phyloP scores from a whole-genome alignment of 371 early-diverging fungal genomes.

The Mortierella sp. region DNA sequence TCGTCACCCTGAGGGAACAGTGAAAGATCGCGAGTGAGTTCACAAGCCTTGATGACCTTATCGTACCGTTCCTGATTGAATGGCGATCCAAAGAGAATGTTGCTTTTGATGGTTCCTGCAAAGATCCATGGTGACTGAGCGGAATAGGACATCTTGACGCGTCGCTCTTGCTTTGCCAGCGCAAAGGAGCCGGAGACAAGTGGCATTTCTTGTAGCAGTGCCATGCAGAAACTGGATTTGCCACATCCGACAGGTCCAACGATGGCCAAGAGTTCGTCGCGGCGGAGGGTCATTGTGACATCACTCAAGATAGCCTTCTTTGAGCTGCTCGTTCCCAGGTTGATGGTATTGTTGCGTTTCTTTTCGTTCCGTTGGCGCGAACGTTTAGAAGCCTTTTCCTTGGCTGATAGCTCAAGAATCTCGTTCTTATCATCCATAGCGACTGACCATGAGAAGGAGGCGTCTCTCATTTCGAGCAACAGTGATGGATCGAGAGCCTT shows the following conservation, averaged over 20 bases:
- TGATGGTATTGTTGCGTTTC: constrained; percentile 6
- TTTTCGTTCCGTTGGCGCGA: constrained; percentile 1
- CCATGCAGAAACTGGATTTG: constrained; percentile 57
- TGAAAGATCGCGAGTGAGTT: constrained; percentile 66
- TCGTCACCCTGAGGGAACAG: constrained; percentile 70
- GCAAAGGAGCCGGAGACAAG: constrained; percentile 68
- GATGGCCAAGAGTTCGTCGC: constrained; percentile 55
- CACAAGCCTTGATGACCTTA: constrained; percentile 56
- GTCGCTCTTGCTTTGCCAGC: constrained; percentile 19
- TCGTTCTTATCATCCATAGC: constrained; percentile 27
- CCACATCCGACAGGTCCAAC: constrained; percentile 57
- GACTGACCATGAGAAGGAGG: constrained; percentile 42
- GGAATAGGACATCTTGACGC: constrained; percentile 48
- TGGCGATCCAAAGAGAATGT: constrained; percentile 67
- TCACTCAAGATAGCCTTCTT: constrained; percentile 40
- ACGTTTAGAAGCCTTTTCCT: constrained; percentile 18
- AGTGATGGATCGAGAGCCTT: constrained; percentile 36
- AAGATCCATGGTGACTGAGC: constrained; percentile 70
- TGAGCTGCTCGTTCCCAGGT: constrained; percentile 1
- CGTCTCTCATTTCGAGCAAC: constrained; percentile 39
- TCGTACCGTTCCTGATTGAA: constrained; percentile 58
- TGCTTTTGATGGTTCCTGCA: constrained; percentile 63
- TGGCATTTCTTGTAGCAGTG: constrained; percentile 53
- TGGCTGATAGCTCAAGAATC: constrained; percentile 26
- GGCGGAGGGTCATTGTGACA: constrained; percentile 27